These are phyloP conservation scores for Cladophialophora exuberans DNA, from an alignment of 2,329 filamentous ascomycete genomes.

Conservation along the genomic window DNA sequence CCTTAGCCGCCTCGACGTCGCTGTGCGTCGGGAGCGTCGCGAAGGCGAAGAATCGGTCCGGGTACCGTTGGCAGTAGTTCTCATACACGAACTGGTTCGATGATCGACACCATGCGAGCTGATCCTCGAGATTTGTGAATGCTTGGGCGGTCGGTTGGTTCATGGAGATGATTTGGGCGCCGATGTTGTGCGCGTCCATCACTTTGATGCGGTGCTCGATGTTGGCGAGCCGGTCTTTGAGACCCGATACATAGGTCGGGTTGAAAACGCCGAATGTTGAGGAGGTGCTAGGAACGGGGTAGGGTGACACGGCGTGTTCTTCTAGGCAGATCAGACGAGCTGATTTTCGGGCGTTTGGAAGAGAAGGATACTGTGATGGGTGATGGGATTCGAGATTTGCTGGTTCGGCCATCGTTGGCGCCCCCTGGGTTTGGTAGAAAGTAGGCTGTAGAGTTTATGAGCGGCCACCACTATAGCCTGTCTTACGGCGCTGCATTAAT, in stretches of 20 bases:
- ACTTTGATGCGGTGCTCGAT: slow-evolving; percentile 17
- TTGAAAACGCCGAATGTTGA: slow-evolving; percentile 18
- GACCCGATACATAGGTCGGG: slow-evolving; percentile 8
- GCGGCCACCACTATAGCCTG: no score
- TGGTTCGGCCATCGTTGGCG: background rate
- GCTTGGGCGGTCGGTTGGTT: slow-evolving; percentile 23
- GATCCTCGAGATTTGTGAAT: slow-evolving; percentile 15
- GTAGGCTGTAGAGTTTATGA: no score
- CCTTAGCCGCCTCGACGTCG: slow-evolving; percentile 40
- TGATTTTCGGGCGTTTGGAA: background rate
- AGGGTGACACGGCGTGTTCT: slow-evolving; percentile 25
- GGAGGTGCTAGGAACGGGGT: slow-evolving; percentile 7
- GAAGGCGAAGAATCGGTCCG: slow-evolving; percentile 46
- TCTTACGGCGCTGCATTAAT: no score
- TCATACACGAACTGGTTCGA: slow-evolving; percentile 32
- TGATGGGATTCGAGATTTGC: background rate
- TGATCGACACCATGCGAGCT: slow-evolving; percentile 13
- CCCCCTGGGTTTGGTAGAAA: no score
- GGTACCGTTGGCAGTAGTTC: slow-evolving; percentile 29
- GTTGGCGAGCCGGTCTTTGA: slow-evolving; percentile 20
- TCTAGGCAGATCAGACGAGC: slow-evolving; percentile 23
- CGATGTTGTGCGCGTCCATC: slow-evolving; percentile 26
- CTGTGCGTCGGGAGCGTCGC: slow-evolving; percentile 47
- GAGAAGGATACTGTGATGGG: background rate
- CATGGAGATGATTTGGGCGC: slow-evolving; percentile 23